Evolutionary conservation across 352 stramenopile genomes (phyloP), one percentile per base, ranked within the genome.

Genomic region (Pythium sukuiense): DNA sequence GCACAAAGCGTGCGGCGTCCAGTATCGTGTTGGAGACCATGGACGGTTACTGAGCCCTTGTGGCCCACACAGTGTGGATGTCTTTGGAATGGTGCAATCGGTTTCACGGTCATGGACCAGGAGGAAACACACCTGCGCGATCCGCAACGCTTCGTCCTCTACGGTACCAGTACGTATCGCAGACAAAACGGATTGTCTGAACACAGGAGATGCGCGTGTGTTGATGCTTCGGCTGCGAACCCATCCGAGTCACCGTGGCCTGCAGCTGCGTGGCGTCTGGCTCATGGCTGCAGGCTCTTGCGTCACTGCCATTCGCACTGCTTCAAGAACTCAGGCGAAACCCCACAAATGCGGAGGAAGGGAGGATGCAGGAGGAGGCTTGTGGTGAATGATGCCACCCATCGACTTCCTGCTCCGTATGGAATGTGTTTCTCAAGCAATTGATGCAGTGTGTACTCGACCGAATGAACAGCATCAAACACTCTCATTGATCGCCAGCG

Each of bases 101-200:
- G 20, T 24, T 24, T 24, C 20, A 24, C 20, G 20, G 20, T 24
- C 20, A 24, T 35, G 32, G 41, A 49, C 26, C 41, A 49, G 41
- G 41, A 20, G 26, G 20, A 24, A 24, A 24, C 20, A 24, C 20
- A 24, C 20, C 20, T 24, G 20, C 9, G 26, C 41, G 41, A 49
- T 49, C 41, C 32, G 32, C 32, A 35, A 35, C 32, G 32, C 32
- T 1, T 33, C 49, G 13, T 37, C 11, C 27, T n/a, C 32, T 9
- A 5, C 32, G 5, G 18, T 33, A 30, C 14, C 26, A n/a, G 18
- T 65, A 59, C 59, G 49, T 65, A 65, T 65, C 59, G 59, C 59
- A 65, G 48, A 65, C 20, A 65, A 65, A 60, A 58, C 37, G 46
- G 5, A 33, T 65, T 45, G 43, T 43, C 59, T 65, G 59, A 58